These are phyloP conservation scores for Cyberlindnera euphorbiiphila DNA, from an alignment of 805 yeast species.

Conservation along the genomic window DNA sequence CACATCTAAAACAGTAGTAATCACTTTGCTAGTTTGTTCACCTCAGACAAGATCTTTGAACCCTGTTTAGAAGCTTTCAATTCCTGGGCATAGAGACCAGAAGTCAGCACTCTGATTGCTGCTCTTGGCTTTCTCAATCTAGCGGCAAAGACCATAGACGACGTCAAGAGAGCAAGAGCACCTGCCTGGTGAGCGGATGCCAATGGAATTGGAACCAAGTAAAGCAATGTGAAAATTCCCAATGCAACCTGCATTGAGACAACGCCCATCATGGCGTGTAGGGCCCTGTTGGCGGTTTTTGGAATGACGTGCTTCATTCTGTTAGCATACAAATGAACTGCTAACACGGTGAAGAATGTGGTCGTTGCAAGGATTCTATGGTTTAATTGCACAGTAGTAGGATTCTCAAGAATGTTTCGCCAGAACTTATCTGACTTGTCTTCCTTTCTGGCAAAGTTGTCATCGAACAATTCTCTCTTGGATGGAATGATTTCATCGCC, in stretches of 20 bases:
- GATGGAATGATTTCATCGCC: constrained; percentile 81
- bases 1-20: not conserved
- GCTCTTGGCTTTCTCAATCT: constrained; percentile 56
- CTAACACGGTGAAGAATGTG: constrained; percentile 69
- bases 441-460: constrained; percentile 59
- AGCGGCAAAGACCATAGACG: constrained; percentile 60
- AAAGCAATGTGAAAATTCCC: constrained; percentile 82
- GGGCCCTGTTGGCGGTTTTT: constrained; percentile 47
- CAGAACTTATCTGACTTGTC: constrained; percentile 77
- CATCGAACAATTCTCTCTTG: constrained; percentile 70
- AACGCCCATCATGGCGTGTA: constrained; percentile 75
- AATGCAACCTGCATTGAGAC: constrained; percentile 78
- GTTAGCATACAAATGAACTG: constrained; percentile 63
- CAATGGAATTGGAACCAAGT: constrained; percentile 85
- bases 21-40: constrained; percentile 31
- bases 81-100: constrained; percentile 31
- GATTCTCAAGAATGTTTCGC: constrained; percentile 93
- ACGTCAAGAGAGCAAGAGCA: constrained; percentile 82
- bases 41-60: constrained; percentile 34
- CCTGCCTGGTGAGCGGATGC: constrained; percentile 98
- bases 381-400: constrained; percentile 88
- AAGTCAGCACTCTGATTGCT: constrained; percentile 34
- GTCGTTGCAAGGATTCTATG: constrained; percentile 84
- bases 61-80: constrained; percentile 25
- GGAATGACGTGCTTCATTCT: constrained; percentile 56